These are phyloP conservation scores for Quercus aquifolioides DNA, from an alignment of 306 rosid genomes.

Conservation along the genomic window DNA sequence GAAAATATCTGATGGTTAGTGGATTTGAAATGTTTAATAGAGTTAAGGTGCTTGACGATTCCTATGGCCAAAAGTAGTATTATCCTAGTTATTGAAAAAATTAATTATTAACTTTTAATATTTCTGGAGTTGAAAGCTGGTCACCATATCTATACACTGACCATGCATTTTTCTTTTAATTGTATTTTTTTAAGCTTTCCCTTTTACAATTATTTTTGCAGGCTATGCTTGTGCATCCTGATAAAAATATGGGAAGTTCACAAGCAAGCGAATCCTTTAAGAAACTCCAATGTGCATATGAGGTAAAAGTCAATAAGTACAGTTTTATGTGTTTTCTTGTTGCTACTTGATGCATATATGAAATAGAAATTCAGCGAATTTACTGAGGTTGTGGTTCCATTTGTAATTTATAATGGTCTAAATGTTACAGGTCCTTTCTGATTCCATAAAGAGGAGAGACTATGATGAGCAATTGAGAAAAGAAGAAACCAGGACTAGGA, in stretches of 20 bases:
- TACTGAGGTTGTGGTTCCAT: not conserved
- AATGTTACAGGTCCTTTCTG: slow-evolving; percentile 80
- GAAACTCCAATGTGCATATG: slow-evolving; percentile 93
- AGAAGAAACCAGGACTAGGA: slow-evolving; percentile 82
- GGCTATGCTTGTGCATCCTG: slow-evolving; percentile 99
- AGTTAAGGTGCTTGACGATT: not conserved
- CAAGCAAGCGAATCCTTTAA: slow-evolving; percentile 90
- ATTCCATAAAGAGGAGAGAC: slow-evolving; percentile 72
- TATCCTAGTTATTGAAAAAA: not conserved
- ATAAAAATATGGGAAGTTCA: slow-evolving; percentile 93
- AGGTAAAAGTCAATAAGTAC: slow-evolving; percentile 49
- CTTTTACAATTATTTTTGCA: slow-evolving; percentile 18
- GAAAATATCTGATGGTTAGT: not conserved
- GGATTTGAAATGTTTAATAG: not conserved
- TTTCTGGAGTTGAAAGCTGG: not conserved
- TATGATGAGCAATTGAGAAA: slow-evolving; percentile 92
- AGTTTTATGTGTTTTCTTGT: slow-evolving; percentile 5
- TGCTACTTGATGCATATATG: slow-evolving; percentile 13
- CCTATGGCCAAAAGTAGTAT: not conserved
- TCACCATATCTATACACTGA: not conserved
- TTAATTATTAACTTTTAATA: not conserved
- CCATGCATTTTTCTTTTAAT: not conserved
- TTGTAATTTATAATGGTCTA: slow-evolving; percentile 15
- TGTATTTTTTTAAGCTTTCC: not conserved
- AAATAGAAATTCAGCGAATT: slow-evolving; percentile 2